A percentile compares a stretch with the other conserved stretches of the same genome.
phyloP scores from a whole-genome alignment of 192 early-diverging fungal genomes.

The Rhizophagus sp. region DNA sequence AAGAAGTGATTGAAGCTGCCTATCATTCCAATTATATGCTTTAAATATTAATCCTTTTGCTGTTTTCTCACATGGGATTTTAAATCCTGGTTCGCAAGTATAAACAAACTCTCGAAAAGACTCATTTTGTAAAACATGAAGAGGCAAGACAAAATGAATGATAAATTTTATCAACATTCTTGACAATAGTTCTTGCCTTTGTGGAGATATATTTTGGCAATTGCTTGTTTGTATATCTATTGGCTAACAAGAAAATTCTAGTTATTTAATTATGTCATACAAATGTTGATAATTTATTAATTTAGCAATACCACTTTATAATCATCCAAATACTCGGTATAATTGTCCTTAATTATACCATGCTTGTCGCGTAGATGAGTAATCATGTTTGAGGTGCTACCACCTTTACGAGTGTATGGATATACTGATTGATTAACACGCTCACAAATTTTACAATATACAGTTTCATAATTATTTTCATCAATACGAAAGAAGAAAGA shows the following conservation, averaged over 20 bases:
- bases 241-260: too few species aligned
- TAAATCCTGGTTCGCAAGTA: not conserved
- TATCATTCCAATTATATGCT: not conserved
- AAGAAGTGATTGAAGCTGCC: not conserved
- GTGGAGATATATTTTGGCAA: not conserved
- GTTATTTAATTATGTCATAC: not conserved
- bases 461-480: not conserved
- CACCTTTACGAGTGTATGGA: slow-evolving; percentile 3
- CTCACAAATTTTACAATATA: slow-evolving; percentile 18
- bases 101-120: not conserved
- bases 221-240: too few species aligned
- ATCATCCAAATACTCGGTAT: not conserved
- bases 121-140: slow-evolving; percentile 6
- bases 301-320: too few species aligned
- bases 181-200: slow-evolving; percentile 6
- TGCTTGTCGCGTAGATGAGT: not conserved
- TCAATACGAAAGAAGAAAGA: slow-evolving; percentile 4
- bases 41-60: not conserved
- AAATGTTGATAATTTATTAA: too few species aligned
- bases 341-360: slow-evolving; percentile 1
- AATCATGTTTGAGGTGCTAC: slow-evolving; percentile 2
- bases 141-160: not conserved
- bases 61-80: not conserved
- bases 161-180: slow-evolving; percentile 6
- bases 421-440: not conserved